Conservation (phyloP, 108 stramenopile species). For the Stephanodiscus triporus region DNA sequence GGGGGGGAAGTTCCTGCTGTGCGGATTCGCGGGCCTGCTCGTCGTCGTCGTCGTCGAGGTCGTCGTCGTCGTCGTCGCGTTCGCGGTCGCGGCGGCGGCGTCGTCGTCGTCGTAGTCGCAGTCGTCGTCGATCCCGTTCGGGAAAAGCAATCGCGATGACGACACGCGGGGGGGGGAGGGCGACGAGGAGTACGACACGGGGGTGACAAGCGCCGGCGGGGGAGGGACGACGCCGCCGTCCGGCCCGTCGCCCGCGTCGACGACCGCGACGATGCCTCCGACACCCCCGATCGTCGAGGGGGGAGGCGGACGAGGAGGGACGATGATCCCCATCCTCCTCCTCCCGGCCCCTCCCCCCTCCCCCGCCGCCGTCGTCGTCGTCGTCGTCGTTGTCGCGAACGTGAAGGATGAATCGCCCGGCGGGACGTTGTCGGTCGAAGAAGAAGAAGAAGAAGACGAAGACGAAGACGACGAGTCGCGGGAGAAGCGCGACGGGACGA, state of each 20-base stretch:
- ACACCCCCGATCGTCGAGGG: background rate
- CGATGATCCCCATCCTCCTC: too few relatives aligned
- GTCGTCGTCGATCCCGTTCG: background rate
- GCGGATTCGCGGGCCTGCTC: background rate
- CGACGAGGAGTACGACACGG: background rate
- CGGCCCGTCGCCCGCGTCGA: background rate
- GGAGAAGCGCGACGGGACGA: too few relatives aligned
- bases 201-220: background rate
- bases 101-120: background rate
- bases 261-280: background rate
- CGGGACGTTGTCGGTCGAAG: too few relatives aligned
- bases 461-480: too few relatives aligned
- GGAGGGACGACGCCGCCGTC: background rate
- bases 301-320: too few relatives aligned
- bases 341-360: too few relatives aligned
- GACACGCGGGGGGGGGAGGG: background rate
- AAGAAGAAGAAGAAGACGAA: too few relatives aligned
- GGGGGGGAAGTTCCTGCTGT: background rate
- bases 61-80: background rate
- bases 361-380: too few relatives aligned
- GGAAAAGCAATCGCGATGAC: background rate
- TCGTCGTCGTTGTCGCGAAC: too few relatives aligned
- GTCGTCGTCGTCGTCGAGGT: background rate
- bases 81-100: background rate
- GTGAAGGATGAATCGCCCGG: too few relatives aligned